These are phyloP conservation scores for Boletus bicolor DNA, from an alignment of 768 basidiomycete species.

Conservation along the genomic window DNA sequence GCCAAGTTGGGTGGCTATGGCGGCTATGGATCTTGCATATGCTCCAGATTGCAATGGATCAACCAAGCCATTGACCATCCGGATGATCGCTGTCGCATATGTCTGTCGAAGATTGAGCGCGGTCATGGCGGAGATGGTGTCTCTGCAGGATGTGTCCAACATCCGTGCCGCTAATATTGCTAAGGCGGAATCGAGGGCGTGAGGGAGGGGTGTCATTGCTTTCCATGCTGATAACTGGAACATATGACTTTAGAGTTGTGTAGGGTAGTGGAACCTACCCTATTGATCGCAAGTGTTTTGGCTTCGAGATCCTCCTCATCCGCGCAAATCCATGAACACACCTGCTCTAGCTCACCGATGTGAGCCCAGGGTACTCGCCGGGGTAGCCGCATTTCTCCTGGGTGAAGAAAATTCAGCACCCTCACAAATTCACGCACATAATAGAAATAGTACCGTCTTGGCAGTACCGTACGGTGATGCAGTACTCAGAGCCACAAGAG, in stretches of 20 bases:
- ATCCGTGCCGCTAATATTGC: constrained; percentile 57
- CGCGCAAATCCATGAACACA: constrained; percentile 72
- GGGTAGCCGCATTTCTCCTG: constrained; percentile 59
- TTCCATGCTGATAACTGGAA: constrained; percentile 76
- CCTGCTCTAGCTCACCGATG: constrained; percentile 65
- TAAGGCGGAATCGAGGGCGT: constrained; percentile 73
- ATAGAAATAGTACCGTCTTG: too few species aligned
- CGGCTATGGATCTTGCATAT: constrained; percentile 87
- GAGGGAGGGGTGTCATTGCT: constrained; percentile 70
- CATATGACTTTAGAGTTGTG: constrained; percentile 8
- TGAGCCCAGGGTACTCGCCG: constrained; percentile 79
- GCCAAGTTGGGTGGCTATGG: constrained; percentile 82
- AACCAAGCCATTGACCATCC: constrained; percentile 92
- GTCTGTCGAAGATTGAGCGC: constrained; percentile 63
- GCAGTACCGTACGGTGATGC: too few species aligned
- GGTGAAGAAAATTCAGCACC: not conserved
- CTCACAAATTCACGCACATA: not conserved
- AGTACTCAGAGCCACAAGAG: too few species aligned
- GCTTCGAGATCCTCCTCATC: constrained; percentile 59
- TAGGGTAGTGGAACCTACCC: constrained; percentile 43
- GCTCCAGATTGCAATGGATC: constrained; percentile 88
- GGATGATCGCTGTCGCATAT: constrained; percentile 77
- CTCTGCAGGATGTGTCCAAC: constrained; percentile 43
- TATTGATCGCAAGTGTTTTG: constrained; percentile 56
- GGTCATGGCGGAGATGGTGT: constrained; percentile 24